Evolutionary conservation across 2,329 filamentous ascomycete species (phyloP).

Genomic region (Waltergamsia citrina): DNA sequence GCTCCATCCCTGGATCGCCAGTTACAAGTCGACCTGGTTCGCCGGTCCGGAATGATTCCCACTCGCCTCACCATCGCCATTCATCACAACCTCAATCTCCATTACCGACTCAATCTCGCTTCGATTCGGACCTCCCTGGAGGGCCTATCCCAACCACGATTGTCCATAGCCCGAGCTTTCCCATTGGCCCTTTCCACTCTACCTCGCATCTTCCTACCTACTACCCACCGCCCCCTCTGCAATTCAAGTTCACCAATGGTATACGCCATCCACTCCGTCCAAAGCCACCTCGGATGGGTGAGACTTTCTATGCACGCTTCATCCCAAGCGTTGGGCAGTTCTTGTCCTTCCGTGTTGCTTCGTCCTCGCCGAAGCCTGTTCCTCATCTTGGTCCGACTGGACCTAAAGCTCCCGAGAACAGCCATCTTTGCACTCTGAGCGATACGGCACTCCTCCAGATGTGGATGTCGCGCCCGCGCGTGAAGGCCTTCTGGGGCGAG

Average conservation of each 20-base stretch:
- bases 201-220: slow-evolving; percentile 82
- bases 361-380: slow-evolving; percentile 53
- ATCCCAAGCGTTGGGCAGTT: slow-evolving; percentile 76
- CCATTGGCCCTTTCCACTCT: slow-evolving; percentile 66
- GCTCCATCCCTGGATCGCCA: slow-evolving; percentile 39
- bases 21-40: slow-evolving; percentile 43
- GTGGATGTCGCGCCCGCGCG: slow-evolving; percentile 85
- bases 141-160: slow-evolving; percentile 16
- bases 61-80: slow-evolving; percentile 14
- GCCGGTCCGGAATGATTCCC: slow-evolving; percentile 30
- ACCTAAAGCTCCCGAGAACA: slow-evolving; percentile 25
- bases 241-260: slow-evolving; percentile 70
- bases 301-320: slow-evolving; percentile 84
- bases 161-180: slow-evolving; percentile 23
- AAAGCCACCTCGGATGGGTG: slow-evolving; percentile 82
- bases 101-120: slow-evolving; percentile 6
- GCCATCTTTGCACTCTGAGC: slow-evolving; percentile 32
- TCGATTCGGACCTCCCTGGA: slow-evolving; percentile 28
- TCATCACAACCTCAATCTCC: slow-evolving; percentile 11
- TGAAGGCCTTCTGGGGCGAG: slow-evolving; percentile 76
- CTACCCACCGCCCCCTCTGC: slow-evolving; percentile 74
- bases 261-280: slow-evolving; percentile 79
- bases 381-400: slow-evolving; percentile 53
- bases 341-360: slow-evolving; percentile 80
- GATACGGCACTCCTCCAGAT: slow-evolving; percentile 58